Percentiles rank a stretch among this genome's conserved stretches.
Evolutionary conservation across 495 filamentous ascomycete genomes (phyloP).

Genomic region (Hypoxylon lenormandii): DNA sequence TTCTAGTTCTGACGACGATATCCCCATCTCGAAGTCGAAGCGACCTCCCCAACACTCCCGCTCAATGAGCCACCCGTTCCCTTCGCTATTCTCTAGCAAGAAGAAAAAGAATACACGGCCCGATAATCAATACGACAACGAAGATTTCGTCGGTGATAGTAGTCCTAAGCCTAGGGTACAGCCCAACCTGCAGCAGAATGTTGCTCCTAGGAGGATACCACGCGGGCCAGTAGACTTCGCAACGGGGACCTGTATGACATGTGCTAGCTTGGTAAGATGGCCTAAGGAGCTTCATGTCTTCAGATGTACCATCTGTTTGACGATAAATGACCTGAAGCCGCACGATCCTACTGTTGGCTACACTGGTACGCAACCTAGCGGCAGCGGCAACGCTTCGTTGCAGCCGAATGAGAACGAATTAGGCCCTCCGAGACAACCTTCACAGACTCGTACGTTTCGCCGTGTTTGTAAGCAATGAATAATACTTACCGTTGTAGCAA

Average conservation of each 20-base stretch:
- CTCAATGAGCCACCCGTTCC: conserved; percentile 81
- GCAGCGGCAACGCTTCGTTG: conserved; percentile 8
- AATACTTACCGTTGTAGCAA: conserved; percentile 40
- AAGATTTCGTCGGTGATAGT: conserved; percentile 45
- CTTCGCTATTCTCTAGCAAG: conserved; percentile 69
- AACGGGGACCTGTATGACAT: conserved; percentile 85
- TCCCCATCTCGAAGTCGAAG: conserved; percentile 51
- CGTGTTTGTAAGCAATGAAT: conserved; percentile 4
- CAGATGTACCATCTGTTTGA: conserved; percentile 86
- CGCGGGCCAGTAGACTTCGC: conserved; percentile 58
- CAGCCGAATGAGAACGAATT: conserved; percentile 29
- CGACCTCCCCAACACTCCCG: conserved; percentile 66
- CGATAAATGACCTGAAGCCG: conserved; percentile 83
- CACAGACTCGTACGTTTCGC: conserved; percentile 36
- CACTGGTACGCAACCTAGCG: conserved; percentile 29
- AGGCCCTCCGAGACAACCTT: conserved; percentile 21
- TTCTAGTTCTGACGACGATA: conserved; percentile 59
- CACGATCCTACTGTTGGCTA: conserved; percentile 28
- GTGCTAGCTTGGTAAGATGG: conserved; percentile 84
- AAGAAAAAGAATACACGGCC: conserved; percentile 60
- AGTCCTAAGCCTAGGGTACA: conserved; percentile 42
- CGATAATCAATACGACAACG: conserved; percentile 40
- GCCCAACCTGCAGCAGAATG: conserved; percentile 46
- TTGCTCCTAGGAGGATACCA: conserved; percentile 44
- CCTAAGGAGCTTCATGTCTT: conserved; percentile 80